Percentiles rank a stretch among this genome's conserved stretches.
phyloP scores from a whole-genome alignment of 352 stramenopile species.

The Phytopythium cucurbitacearum region DNA sequence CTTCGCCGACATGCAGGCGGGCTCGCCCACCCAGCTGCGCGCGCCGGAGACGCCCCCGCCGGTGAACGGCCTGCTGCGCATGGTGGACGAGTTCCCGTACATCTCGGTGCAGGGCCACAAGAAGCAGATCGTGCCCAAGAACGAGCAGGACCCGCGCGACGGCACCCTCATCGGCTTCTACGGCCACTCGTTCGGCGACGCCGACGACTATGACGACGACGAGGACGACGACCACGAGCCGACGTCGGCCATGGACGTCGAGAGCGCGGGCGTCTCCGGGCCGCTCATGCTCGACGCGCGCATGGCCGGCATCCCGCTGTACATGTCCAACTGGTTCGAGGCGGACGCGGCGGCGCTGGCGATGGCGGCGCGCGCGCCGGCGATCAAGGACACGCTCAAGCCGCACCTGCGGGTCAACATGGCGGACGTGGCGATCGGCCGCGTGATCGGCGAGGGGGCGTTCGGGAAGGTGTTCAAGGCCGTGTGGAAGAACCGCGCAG shows the following conservation, averaged over 20 bases:
- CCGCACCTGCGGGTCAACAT: constrained; percentile 58
- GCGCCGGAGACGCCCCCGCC: constrained; percentile 19
- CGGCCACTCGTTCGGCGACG: constrained; percentile 20
- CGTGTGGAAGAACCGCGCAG: constrained; percentile 42
- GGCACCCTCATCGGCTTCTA: constrained; percentile 15
- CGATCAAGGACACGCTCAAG: constrained; percentile 20
- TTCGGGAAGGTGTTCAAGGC: constrained; percentile 78
- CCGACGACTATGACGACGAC: constrained; percentile 16
- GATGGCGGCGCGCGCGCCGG: constrained; percentile 7
- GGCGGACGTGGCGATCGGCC: constrained; percentile 43
- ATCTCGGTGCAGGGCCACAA: constrained; percentile 18
- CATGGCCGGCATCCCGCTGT: constrained; percentile 57
- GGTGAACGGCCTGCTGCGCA: constrained; percentile 8
- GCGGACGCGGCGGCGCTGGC: constrained; percentile 15
- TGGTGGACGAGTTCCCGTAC: constrained; percentile 15
- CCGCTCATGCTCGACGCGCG: constrained; percentile 44
- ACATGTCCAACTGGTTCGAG: constrained; percentile 47
- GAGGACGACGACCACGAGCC: constrained; percentile 18
- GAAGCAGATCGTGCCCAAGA: constrained; percentile 20
- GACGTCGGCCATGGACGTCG: constrained; percentile 25
- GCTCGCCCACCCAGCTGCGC: constrained; percentile 27
- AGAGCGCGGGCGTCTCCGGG: constrained; percentile 35
- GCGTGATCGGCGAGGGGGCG: constrained; percentile 69
- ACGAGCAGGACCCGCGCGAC: constrained; percentile 21
- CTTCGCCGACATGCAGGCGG: constrained; percentile 27